Conservation (phyloP, 2,329 filamentous ascomycete genomes). For the Alternaria incomplexa region DNA sequence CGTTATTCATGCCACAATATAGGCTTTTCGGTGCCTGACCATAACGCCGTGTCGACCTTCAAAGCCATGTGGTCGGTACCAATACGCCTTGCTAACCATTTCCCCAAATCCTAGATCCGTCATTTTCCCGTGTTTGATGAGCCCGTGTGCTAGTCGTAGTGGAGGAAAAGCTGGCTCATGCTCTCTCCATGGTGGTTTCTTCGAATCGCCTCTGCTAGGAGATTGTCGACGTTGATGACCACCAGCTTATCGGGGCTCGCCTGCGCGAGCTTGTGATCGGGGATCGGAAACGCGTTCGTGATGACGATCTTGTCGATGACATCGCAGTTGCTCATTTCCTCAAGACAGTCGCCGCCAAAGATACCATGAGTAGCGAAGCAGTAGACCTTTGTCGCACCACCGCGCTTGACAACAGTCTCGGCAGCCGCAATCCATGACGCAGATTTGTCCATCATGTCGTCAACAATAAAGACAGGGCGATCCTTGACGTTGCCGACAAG, state of each 20-base stretch:
- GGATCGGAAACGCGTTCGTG: slow-evolving; percentile 96
- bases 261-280: slow-evolving; percentile 71
- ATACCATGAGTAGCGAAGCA: slow-evolving; percentile 97
- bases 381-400: slow-evolving; percentile 90
- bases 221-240: slow-evolving; percentile 84
- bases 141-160: slow-evolving; percentile 43
- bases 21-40: slow-evolving; percentile 1
- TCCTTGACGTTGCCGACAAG: slow-evolving; percentile 93
- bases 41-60: slow-evolving; percentile 1
- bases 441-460: slow-evolving; percentile 99
- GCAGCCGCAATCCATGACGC: slow-evolving; percentile 97
- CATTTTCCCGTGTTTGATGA: not conserved
- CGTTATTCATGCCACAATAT: slow-evolving; percentile 4
- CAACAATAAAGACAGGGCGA: slow-evolving; percentile 89
- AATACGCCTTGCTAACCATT: slow-evolving; percentile 17
- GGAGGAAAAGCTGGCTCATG: slow-evolving; percentile 62
- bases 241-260: slow-evolving; percentile 76
- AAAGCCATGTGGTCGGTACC: not conserved
- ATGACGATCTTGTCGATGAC: slow-evolving; percentile 94
- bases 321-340: slow-evolving; percentile 88
- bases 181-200: slow-evolving; percentile 96
- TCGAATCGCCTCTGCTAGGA: slow-evolving; percentile 90
- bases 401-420: slow-evolving; percentile 93
- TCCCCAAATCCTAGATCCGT: not conserved
- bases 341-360: slow-evolving; percentile 87